Base-by-base conservation (phyloP, 1,284 basidiomycete genomes). In the Coniferiporia sulphurascens region DNA sequence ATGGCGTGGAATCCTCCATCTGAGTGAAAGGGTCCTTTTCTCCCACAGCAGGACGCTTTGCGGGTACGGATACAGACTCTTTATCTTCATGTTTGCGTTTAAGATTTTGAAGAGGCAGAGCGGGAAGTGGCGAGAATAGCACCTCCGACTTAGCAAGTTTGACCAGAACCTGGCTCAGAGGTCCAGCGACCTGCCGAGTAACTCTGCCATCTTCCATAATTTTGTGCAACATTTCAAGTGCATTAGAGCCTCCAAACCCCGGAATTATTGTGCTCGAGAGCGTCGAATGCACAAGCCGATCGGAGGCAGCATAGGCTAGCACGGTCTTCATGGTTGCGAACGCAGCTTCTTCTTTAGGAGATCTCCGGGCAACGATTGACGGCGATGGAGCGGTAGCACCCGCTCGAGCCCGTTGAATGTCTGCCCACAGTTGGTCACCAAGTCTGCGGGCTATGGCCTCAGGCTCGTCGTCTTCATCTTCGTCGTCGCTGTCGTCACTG, bases 341-440 rank as follows among this genome's bases (percentile, higher is more conserved):
- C 1, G 80, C 79, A 1, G 82, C 82, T 27, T 81, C 80, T 55
- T 81, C 78, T 70, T 80, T 83, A n/a, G 52, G 64, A 49, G 48
- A 54, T 27, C 56, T 56, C 19, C 58, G 27, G 50, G 48, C 54
- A 7, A 60, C 9, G n/a, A 58, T 49, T 38, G 55, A 15, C 22
- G 36, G 44, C 43, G 62, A 45, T n/a, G 61, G 19, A 44, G 66
- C 56, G 13, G 67, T 59, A 34, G 69, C 63, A 34, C 55, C 63
- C 13, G 65, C 64, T n/a, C 32, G 56, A 17, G 65, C 65, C 60
- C 72, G 71, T 65, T 72, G 83, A 49, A 89, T 86, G 65, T 87
- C 86, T 1, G 86, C 87, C 79, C 83, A 84, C 8, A 90, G 76
- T 61, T 89, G 82, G 64, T 86, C 85, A 12, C 85, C 83, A 34